phyloP scores from a whole-genome alignment of 306 rosid genomes.

The Medicago truncatula region MtrunA17r5.0-ANR NC_053042.1:51607501-51608000 shows the following conservation, averaged over 20 bases:
- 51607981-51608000: constrained; percentile 47
- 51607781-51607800: constrained; percentile 53
- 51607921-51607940: not conserved
- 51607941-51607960: not conserved
- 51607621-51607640: no score
- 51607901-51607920: not conserved
- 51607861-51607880: constrained; percentile 55
- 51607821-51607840: constrained; percentile 55
- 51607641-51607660: constrained; percentile 45
- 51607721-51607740: constrained; percentile 47
- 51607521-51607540: no score
- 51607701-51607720: constrained; percentile 48
- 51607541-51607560: no score
- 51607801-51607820: constrained; percentile 56
- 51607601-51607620: no score
- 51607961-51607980: constrained; percentile 16
- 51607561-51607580: no score
- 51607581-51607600: no score
- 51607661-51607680: constrained; percentile 45
- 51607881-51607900: constrained; percentile 45
- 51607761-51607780: constrained; percentile 21
- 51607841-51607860: constrained; percentile 62
- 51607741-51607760: constrained; percentile 44
- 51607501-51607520: no score
- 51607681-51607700: constrained; percentile 48